Conservation (phyloP, 1,139 yeast genomes). For the Kurtzmaniella quercitrusa region DNA sequence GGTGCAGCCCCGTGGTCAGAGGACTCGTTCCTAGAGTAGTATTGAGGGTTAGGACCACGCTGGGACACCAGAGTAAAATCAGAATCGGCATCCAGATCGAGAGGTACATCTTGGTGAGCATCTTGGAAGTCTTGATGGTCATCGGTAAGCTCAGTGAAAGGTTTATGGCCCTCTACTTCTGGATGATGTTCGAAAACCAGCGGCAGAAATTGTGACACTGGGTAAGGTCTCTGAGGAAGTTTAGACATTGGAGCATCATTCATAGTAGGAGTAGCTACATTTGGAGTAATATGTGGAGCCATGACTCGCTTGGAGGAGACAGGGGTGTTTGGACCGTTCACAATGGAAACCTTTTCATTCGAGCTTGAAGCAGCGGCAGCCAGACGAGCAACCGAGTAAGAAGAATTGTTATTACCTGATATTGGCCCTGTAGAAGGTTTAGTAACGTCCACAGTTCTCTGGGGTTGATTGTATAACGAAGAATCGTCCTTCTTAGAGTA, state of each 20-base stretch:
- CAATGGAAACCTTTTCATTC: constrained; percentile 19
- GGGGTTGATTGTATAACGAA: constrained; percentile 3
- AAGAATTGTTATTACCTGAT: constrained; percentile 9
- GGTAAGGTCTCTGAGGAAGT: constrained; percentile 16
- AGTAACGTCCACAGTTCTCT: neutral
- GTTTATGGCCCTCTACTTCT: constrained; percentile 44
- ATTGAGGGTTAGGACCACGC: constrained; percentile 66
- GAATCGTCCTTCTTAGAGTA: constrained; percentile 11
- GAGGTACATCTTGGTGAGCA: constrained; percentile 10
- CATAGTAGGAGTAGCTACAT: constrained; percentile 24
- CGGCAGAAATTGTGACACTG: constrained; percentile 9
- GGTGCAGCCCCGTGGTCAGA: constrained; percentile 2
- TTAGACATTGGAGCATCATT: constrained; percentile 19
- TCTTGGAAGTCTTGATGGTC: constrained; percentile 18
- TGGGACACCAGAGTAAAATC: constrained; percentile 80
- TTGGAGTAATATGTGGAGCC: constrained; percentile 31
- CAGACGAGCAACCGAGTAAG: constrained; percentile 11
- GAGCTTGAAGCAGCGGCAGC: constrained; percentile 8
- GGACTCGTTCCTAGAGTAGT: constrained; percentile 17
- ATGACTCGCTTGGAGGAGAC: constrained; percentile 25
- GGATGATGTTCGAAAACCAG: constrained; percentile 45
- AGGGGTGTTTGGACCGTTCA: constrained; percentile 32
- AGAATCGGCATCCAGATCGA: constrained; percentile 44
- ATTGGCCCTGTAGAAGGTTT: constrained; percentile 1
- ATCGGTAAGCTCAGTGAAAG: constrained; percentile 43